Conservation (phyloP, 2,329 filamentous ascomycete species). For the Cryphonectria carpinicola region DNA sequence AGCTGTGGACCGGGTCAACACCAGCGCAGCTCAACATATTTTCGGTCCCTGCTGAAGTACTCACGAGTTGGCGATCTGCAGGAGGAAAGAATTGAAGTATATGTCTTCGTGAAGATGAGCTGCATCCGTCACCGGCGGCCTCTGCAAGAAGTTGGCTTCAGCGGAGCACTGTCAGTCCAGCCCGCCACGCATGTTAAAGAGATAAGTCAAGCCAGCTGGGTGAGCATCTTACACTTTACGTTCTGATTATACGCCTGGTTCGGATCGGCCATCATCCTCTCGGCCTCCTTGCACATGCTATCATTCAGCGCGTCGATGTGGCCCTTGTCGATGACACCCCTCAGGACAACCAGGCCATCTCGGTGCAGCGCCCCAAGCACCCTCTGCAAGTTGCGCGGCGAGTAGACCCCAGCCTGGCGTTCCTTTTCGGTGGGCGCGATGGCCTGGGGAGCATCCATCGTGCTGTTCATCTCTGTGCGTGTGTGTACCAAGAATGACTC, state of each 20-base stretch:
- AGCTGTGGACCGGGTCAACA: slow-evolving; percentile 33
- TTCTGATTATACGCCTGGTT: slow-evolving; percentile 32
- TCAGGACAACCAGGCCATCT: slow-evolving; percentile 35
- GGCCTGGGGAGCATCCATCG: slow-evolving; percentile 17
- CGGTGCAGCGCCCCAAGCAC: slow-evolving; percentile 32
- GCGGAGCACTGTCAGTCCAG: not conserved
- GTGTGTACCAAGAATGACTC: not conserved
- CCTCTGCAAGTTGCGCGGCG: slow-evolving; percentile 25
- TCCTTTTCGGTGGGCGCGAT: slow-evolving; percentile 24
- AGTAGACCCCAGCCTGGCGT: slow-evolving; percentile 22
- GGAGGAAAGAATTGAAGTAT: slow-evolving; percentile 46
- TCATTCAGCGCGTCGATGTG: slow-evolving; percentile 31
- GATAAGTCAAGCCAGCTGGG: not conserved
- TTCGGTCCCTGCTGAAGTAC: slow-evolving; percentile 20
- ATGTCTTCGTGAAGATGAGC: slow-evolving; percentile 42
- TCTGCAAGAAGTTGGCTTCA: slow-evolving; percentile 45
- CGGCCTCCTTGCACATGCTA: slow-evolving; percentile 32
- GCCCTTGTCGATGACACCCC: slow-evolving; percentile 30
- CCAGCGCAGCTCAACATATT: not conserved
- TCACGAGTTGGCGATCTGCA: slow-evolving; percentile 45
- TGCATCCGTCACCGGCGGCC: slow-evolving; percentile 40
- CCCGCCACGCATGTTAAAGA: no score
- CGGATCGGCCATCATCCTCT: slow-evolving; percentile 28
- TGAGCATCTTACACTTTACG: slow-evolving; percentile 30
- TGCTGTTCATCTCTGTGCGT: not conserved